phyloP scores from a whole-genome alignment of 2,329 filamentous ascomycete genomes.

The Pseudocercospora fijiensis region DNA sequence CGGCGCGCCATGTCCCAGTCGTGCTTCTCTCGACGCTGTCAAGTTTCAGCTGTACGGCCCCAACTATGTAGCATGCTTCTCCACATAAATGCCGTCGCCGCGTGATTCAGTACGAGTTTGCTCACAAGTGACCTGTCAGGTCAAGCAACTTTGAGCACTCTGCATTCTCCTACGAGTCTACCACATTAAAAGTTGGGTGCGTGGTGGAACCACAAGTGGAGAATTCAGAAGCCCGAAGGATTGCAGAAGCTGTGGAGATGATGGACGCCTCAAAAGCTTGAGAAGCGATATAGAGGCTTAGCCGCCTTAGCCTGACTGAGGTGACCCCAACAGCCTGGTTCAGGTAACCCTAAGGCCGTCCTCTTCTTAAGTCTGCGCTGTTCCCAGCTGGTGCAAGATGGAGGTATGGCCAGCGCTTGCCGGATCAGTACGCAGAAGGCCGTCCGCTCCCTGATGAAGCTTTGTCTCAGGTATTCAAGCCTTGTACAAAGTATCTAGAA shows the following conservation, averaged over 20 bases:
- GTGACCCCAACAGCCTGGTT: neutral
- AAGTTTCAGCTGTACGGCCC: neutral
- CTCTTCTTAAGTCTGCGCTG: neutral
- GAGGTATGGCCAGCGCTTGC: neutral
- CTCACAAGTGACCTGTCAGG: neutral
- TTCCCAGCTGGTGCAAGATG: neutral
- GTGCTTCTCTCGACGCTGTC: neutral
- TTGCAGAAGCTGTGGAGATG: neutral
- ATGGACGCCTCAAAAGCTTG: neutral
- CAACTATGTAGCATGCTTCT: neutral
- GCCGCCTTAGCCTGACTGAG: neutral
- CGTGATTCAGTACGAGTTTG: neutral
- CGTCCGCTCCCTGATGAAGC: neutral
- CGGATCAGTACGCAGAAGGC: neutral
- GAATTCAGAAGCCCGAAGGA: neutral
- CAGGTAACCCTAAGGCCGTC: neutral
- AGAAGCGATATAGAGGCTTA: neutral
- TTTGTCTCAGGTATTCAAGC: conserved; percentile 5
- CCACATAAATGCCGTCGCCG: neutral
- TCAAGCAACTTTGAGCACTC: neutral
- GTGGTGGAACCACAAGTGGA: neutral
- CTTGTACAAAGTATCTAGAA: conserved; percentile 72
- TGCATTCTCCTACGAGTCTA: neutral
- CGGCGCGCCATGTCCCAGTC: neutral
- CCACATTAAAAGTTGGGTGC: neutral